Percentiles rank a stretch among this genome's conserved stretches.
Conservation (phyloP, 1,284 basidiomycete species). For the Polyporus tsugae region DNA sequence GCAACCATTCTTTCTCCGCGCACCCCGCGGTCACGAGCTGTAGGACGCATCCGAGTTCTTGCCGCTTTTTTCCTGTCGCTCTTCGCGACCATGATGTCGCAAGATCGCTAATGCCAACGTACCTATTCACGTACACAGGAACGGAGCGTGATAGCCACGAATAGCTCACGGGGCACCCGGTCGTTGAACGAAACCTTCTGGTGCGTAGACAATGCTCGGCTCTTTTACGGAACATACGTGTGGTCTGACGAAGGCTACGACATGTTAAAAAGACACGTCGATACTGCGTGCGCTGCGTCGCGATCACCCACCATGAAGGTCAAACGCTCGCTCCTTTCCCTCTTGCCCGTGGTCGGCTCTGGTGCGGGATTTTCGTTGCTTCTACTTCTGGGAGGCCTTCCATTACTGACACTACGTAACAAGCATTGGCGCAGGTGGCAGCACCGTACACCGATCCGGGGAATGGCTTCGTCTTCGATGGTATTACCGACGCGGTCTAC, state of each 20-base stretch:
- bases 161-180: conserved; percentile 31
- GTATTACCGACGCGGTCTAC: conserved; percentile 57
- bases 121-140: conserved; percentile 9
- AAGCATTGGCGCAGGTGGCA: conserved; percentile 52
- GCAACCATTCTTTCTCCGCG: conserved; percentile 17
- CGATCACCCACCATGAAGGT: conserved; percentile 32
- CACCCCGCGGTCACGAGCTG: conserved; percentile 38
- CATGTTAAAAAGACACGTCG: conserved; percentile 17
- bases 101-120: conserved; percentile 7
- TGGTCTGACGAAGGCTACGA: conserved; percentile 9
- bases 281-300: conserved; percentile 16
- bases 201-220: conserved; percentile 25
- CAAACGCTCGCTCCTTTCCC: conserved; percentile 34
- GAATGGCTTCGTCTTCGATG: conserved; percentile 64
- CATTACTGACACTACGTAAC: conserved; percentile 9
- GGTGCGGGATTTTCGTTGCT: conserved; percentile 33
- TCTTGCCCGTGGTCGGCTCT: conserved; percentile 39
- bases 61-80: conserved; percentile 30
- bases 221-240: conserved; percentile 31
- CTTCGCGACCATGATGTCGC: conserved; percentile 2
- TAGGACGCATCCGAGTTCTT: conserved; percentile 36
- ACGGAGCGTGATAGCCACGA: conserved; percentile 20
- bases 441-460: conserved; percentile 55
- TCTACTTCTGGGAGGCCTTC: neutral
- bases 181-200: conserved; percentile 8